Percentiles rank a stretch among this genome's conserved stretches.
Conservation (phyloP, 768 basidiomycete genomes). For the Pleurotus platypus region DNA sequence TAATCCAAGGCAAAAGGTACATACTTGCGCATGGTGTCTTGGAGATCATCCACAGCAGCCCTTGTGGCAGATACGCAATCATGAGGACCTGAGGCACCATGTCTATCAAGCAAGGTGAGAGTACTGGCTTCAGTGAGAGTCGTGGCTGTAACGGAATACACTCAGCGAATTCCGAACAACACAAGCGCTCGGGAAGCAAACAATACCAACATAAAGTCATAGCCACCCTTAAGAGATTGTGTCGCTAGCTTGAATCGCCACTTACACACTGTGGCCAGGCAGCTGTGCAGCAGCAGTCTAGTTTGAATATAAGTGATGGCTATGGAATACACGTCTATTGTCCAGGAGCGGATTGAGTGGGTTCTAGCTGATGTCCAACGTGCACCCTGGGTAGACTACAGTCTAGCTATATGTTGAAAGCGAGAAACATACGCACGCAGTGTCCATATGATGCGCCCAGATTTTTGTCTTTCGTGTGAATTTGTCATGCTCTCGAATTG, state of each 20-base stretch:
- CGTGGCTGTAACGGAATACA: slow-evolving; percentile 55
- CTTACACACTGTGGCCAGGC: neutral
- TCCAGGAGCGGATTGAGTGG: neutral
- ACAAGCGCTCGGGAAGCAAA: neutral
- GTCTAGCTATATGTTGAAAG: neutral
- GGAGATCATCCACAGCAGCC: neutral
- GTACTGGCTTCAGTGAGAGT: slow-evolving; percentile 92
- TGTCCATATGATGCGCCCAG: slow-evolving; percentile 1
- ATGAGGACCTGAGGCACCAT: neutral
- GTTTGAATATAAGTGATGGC: neutral
- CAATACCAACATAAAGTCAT: neutral
- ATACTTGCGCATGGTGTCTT: neutral
- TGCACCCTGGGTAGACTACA: neutral
- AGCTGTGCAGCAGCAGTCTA: neutral
- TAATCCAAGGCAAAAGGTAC: neutral
- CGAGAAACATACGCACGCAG: neutral
- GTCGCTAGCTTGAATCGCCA: slow-evolving; percentile 2
- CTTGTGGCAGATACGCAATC: neutral
- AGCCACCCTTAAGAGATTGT: neutral
- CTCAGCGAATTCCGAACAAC: slow-evolving; percentile 2
- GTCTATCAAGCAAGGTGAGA: neutral
- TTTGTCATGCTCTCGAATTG: slow-evolving; percentile 11
- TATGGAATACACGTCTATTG: neutral
- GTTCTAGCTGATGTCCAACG: neutral
- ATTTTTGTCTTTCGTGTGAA: neutral